phyloP scores from a whole-genome alignment of 192 early-diverging fungal species.

The Diversispora eburnea region DNA sequence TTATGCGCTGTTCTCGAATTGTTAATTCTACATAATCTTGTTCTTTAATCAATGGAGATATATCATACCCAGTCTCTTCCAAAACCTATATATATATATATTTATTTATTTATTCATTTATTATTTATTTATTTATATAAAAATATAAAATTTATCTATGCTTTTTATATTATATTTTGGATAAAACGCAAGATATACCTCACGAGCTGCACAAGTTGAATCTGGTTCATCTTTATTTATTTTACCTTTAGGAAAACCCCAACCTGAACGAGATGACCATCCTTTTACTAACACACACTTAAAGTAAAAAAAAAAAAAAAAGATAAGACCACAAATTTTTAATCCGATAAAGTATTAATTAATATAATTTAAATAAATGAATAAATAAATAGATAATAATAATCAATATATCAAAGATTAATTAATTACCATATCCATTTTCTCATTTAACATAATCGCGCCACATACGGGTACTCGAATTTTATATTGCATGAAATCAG shows the following conservation, averaged over 20 bases:
- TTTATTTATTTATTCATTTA: neutral
- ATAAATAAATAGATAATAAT: too few relatives aligned
- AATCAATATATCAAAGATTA: neutral
- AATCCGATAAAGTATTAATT: neutral
- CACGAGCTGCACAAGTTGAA: conserved; percentile 82
- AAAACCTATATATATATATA: conserved; percentile 65
- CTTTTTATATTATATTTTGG: neutral
- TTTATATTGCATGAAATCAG: conserved; percentile 93
- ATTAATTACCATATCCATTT: conserved; percentile 61
- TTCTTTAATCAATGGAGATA: conserved; percentile 60
- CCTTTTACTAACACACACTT: conserved; percentile 87
- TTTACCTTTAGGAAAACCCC: conserved; percentile 99
- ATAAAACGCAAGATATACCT: conserved; percentile 48
- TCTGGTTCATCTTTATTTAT: conserved; percentile 97
- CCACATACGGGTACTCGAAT: conserved; percentile 95
- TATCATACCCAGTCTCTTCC: conserved; percentile 95
- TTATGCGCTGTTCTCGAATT: conserved; percentile 85
- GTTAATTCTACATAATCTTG: conserved; percentile 84
- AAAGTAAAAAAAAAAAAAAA: neutral
- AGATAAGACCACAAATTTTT: neutral
- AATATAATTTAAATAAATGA: too few relatives aligned
- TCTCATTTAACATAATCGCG: conserved; percentile 87
- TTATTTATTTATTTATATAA: neutral
- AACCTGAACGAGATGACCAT: conserved; percentile 82
- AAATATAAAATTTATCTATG: neutral